Base-by-base conservation (phyloP, 352 stramenopile genomes). In the Phytophthora macrochlamydospora region DNA sequence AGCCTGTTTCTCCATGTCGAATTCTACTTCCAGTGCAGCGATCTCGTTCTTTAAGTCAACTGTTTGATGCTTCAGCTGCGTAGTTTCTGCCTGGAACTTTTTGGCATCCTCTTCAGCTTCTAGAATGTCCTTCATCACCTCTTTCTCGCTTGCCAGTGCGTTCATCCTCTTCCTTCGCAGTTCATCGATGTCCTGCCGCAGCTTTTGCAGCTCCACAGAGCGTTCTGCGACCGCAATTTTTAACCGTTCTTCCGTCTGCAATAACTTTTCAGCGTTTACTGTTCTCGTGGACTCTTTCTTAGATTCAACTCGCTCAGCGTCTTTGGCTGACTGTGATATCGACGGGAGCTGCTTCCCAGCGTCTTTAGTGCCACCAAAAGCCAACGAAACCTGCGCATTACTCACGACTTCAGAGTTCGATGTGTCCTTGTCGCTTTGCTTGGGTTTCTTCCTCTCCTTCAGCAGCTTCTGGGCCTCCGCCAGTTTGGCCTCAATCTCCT, bases 391-490 rank as follows among this genome's bases (percentile, higher is more conserved):
- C 37, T 59, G 8, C 4, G 58, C 37, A 52, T 7, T 2, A 7
- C 42, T 60, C 2, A 3, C 46, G 43, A 4, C 2, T 14, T 55
- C 38, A 44, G 56, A 55, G 5, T 9, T 7, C 30, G 48, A 37
- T 43, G 11, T 29, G 30, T 2, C 9, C 12, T 50, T 46, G 38
- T 63, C 48, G 35, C 9, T 28, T 31, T 48, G 31, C 7, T 87
- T 87, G 67, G 30, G 93, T 73, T 97, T 93, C 53, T 98, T 93
- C 63, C 89, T 89, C 0, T 91, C 87, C 52, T 97, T 85, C 42
- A 97, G 90, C 57, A 93, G 71, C 31, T 83, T 76, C 55, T 96
- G 87, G 24, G 92, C 85, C 60, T 91, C 69, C n/a, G 92, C 85
- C 74, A 98, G 87, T 59, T 91, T 79, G 35, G 74, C 72, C 56